Base-by-base conservation (phyloP, 2,329 filamentous ascomycete genomes). In the Aspergillus pseudoglaucus region DNA sequence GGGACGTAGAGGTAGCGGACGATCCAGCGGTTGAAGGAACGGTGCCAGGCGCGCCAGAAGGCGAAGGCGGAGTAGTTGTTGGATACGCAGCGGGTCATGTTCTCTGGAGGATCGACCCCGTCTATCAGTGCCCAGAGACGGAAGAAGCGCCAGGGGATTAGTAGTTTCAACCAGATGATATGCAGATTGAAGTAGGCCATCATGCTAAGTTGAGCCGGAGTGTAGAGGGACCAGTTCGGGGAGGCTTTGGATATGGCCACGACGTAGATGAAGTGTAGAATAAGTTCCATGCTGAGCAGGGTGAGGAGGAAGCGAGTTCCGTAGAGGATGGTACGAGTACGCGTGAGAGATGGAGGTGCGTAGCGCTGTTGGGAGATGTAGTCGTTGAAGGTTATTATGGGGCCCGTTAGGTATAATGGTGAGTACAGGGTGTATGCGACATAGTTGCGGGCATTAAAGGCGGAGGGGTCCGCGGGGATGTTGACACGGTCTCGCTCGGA, bases 131-230 rank as follows among this genome's bases (percentile, higher is more conserved):
- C 79, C 93, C 93, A 98, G n/a, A 98, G 82, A 4, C 94, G 87
- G 80, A 97, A 97, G 67, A 97, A 85, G n/a, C 93, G 87, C 90
- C 91, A 98, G 1, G 93, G 93, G 6, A 98, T 82, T 4, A 98
- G 82, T 1, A 98, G 82, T 67, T 98, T 98, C 42, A 98, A 79
- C 94, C 94, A 98, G 67, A 98, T 94, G 64, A 96, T 83, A 71
- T 95, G 88, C 10, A 98, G 83, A 69, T 96, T 96, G 76, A 97
- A 94, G 74, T 87, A 96, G 33, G 89, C 93, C 10, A 98, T 79
- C 73, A 98, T 83, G 62, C 83, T 87, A 39, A 98, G 81, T 66
- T 98, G 89, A 40, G 87, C 84, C 0, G 93, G 84, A 0, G 89
- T 87, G 72, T 96, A 97, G 20, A 83, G 74, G 23, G 76, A 75